These are phyloP conservation scores for Russula foetens DNA, from an alignment of 768 basidiomycete genomes.

Conservation along the genomic window DNA sequence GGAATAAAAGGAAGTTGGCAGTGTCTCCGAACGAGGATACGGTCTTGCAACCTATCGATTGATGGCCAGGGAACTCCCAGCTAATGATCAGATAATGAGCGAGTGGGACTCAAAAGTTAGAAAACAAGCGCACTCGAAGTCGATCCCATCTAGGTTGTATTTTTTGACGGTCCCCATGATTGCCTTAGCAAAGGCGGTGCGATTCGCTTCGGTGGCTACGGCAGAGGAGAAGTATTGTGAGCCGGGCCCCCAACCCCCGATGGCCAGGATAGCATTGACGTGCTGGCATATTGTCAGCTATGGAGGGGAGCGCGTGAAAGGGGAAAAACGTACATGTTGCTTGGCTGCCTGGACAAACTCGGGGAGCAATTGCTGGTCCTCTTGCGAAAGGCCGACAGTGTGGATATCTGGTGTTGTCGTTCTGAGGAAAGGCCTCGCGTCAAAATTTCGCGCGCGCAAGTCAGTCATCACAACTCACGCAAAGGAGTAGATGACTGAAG, in stretches of 20 bases:
- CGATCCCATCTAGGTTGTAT: slow-evolving; percentile 52
- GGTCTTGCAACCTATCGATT: slow-evolving; percentile 65
- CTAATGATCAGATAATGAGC: slow-evolving; percentile 29
- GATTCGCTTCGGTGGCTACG: slow-evolving; percentile 47
- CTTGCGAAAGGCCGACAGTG: slow-evolving; percentile 29
- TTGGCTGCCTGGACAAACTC: slow-evolving; percentile 46
- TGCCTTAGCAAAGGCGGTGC: slow-evolving; percentile 56
- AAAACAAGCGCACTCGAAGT: slow-evolving; percentile 28
- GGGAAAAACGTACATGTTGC: slow-evolving; percentile 25
- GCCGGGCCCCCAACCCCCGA: slow-evolving; percentile 77
- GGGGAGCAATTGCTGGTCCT: slow-evolving; percentile 43
- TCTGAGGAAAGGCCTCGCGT: slow-evolving; percentile 19
- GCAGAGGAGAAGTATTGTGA: slow-evolving; percentile 52
- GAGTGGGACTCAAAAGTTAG: not conserved
- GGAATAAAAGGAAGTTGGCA: slow-evolving; percentile 68
- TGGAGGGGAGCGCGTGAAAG: not conserved
- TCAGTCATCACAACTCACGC: slow-evolving; percentile 33
- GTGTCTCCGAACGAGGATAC: slow-evolving; percentile 51
- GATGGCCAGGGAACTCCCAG: slow-evolving; percentile 77
- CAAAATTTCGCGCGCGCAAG: not conserved
- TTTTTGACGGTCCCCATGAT: slow-evolving; percentile 38
- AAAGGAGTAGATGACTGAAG: slow-evolving; percentile 60
- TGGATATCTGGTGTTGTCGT: slow-evolving; percentile 29
- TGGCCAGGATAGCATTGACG: slow-evolving; percentile 47
- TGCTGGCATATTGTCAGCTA: slow-evolving; percentile 29